Evolutionary conservation across 1,284 basidiomycete genomes (phyloP).

Genomic region (Boletus sp.): DNA sequence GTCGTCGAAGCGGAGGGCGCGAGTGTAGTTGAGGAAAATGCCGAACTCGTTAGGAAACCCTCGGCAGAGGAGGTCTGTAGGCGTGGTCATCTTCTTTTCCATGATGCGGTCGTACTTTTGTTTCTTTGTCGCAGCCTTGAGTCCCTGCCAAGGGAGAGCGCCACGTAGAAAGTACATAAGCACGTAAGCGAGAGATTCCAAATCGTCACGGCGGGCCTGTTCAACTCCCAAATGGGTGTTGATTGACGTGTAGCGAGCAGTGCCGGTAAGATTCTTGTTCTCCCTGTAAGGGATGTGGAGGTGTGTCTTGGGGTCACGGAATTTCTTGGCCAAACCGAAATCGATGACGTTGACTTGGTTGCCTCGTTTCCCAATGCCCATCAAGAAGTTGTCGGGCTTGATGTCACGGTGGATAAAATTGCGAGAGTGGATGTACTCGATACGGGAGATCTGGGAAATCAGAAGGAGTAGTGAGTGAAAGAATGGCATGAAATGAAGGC

Average conservation of each 20-base stretch:
- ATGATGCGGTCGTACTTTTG: constrained; percentile 99
- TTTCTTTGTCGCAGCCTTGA: constrained; percentile 99
- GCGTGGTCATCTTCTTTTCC: constrained; percentile 99
- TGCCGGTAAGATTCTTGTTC: constrained; percentile 99
- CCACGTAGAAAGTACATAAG: constrained; percentile 99
- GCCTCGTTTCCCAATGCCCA: constrained; percentile 99
- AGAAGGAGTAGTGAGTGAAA: constrained; percentile 1
- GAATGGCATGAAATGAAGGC: neutral
- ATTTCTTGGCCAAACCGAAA: constrained; percentile 99
- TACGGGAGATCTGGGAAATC: constrained; percentile 84
- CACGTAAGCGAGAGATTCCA: constrained; percentile 96
- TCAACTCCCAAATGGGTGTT: constrained; percentile 99
- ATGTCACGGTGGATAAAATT: constrained; percentile 99
- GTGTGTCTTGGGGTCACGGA: constrained; percentile 99
- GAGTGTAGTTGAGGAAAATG: constrained; percentile 97
- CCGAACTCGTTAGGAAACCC: constrained; percentile 98
- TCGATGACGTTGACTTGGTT: constrained; percentile 99
- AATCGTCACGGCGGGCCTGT: constrained; percentile 94
- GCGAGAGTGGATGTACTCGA: constrained; percentile 99
- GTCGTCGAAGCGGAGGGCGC: constrained; percentile 96
- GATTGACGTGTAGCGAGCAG: constrained; percentile 99
- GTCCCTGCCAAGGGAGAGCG: constrained; percentile 95
- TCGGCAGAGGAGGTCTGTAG: constrained; percentile 93
- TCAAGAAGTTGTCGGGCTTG: constrained; percentile 99
- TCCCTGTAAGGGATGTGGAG: constrained; percentile 99